phyloP scores from a whole-genome alignment of 2,329 filamentous ascomycete species.

The Tolypocladium inflatum region DNA sequence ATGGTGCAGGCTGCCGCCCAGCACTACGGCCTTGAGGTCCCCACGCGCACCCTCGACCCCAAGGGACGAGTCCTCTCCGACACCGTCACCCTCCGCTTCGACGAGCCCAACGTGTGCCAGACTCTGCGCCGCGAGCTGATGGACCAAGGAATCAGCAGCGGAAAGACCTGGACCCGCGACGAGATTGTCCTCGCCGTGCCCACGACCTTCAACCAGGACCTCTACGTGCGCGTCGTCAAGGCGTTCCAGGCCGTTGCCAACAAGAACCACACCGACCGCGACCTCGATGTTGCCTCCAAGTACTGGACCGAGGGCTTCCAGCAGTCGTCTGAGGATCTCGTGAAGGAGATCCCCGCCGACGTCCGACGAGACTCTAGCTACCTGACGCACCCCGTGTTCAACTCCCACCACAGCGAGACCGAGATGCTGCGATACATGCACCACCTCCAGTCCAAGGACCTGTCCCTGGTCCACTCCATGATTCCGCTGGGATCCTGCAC shows the following conservation, averaged over 20 bases:
- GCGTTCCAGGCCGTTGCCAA: slow-evolving; percentile 17
- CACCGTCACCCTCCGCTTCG: slow-evolving; percentile 59
- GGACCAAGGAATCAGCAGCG: slow-evolving; percentile 59
- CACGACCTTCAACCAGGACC: slow-evolving; percentile 12
- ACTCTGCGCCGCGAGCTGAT: slow-evolving; percentile 29
- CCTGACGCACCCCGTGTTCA: slow-evolving; percentile 88
- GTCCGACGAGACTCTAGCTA: slow-evolving; percentile 66
- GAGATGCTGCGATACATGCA: slow-evolving; percentile 90
- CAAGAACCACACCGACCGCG: slow-evolving; percentile 12
- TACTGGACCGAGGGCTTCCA: slow-evolving; percentile 29
- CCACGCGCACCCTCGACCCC: slow-evolving; percentile 44
- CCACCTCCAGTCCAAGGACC: slow-evolving; percentile 86
- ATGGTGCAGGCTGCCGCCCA: slow-evolving; percentile 57
- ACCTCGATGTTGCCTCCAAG: slow-evolving; percentile 22
- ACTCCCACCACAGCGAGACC: slow-evolving; percentile 89
- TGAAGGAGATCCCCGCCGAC: slow-evolving; percentile 37
- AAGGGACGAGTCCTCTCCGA: slow-evolving; percentile 62
- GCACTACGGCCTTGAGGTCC: slow-evolving; percentile 53
- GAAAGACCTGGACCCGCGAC: slow-evolving; percentile 41
- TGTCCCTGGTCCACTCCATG: slow-evolving; percentile 94
- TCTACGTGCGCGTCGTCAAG: slow-evolving; percentile 10
- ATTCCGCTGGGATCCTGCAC: slow-evolving; percentile 95
- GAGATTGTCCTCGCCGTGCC: slow-evolving; percentile 17
- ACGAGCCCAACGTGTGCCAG: slow-evolving; percentile 10
- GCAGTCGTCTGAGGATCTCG: slow-evolving; percentile 23